A percentile compares a stretch with the other conserved stretches of the same genome.
These are phyloP conservation scores for Heterobasidion annosum DNA, from an alignment of 1,284 basidiomycete species.

Conservation along the genomic window DNA sequence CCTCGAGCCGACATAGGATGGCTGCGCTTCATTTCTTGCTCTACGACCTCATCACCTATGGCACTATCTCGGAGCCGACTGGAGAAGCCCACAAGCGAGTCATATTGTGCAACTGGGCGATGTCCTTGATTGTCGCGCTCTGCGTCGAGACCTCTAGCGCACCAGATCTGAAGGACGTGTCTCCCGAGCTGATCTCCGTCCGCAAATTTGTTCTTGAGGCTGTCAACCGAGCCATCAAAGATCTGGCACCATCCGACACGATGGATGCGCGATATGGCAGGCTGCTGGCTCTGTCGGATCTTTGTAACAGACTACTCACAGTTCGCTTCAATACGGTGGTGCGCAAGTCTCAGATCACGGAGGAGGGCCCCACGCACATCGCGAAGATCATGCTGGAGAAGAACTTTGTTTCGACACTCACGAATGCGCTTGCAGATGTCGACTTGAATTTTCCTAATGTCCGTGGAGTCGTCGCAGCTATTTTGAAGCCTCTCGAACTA, in stretches of 20 bases:
- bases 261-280: slow-evolving; percentile 83
- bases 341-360: slow-evolving; percentile 46
- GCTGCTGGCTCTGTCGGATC: slow-evolving; percentile 79
- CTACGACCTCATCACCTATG: slow-evolving; percentile 69
- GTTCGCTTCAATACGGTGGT: slow-evolving; percentile 56
- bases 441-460: slow-evolving; percentile 96
- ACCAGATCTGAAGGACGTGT: slow-evolving; percentile 69
- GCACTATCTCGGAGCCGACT: slow-evolving; percentile 36
- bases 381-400: slow-evolving; percentile 99
- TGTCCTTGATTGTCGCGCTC: slow-evolving; percentile 86
- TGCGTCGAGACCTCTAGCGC: slow-evolving; percentile 74
- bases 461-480: slow-evolving; percentile 74
- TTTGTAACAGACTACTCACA: slow-evolving; percentile 84
- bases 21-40: slow-evolving; percentile 72
- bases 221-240: slow-evolving; percentile 82
- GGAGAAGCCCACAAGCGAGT: slow-evolving; percentile 47
- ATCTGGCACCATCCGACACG: slow-evolving; percentile 57
- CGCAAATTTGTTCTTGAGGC: slow-evolving; percentile 90
- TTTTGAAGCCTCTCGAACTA: slow-evolving; percentile 86
- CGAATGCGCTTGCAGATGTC: slow-evolving; percentile 84
- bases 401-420: slow-evolving; percentile 88
- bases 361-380: slow-evolving; percentile 84
- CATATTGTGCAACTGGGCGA: slow-evolving; percentile 80
- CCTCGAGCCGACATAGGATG: slow-evolving; percentile 42
- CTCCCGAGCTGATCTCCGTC: slow-evolving; percentile 72